Conservation (phyloP, 371 early-diverging fungal species). For the Mortierella sp. region DNA sequence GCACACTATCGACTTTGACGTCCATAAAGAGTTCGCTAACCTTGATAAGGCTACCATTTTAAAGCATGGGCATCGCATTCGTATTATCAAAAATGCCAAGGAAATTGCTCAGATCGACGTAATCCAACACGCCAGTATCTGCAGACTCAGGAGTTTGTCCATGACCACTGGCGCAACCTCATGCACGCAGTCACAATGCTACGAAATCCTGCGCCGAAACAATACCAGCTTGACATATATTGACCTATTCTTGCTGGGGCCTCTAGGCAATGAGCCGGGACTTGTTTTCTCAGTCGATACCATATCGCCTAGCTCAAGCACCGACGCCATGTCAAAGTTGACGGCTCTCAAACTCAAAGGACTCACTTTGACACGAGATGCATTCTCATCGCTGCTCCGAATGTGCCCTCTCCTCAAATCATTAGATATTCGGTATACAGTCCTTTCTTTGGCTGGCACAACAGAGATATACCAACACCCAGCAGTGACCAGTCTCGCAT, state of each 20-base stretch:
- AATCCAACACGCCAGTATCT: not conserved
- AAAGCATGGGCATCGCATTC: constrained; percentile 18
- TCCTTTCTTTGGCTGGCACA: not conserved
- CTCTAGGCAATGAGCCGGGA: not conserved
- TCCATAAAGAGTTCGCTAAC: not conserved
- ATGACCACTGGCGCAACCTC: not conserved
- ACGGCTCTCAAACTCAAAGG: constrained; percentile 2
- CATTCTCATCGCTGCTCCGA: constrained; percentile 3
- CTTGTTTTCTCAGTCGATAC: not conserved
- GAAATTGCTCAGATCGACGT: not conserved
- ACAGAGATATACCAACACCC: constrained; percentile 9
- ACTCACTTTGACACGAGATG: not conserved
- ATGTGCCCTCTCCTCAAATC: constrained; percentile 3
- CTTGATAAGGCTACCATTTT: not conserved
- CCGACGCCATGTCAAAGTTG: not conserved
- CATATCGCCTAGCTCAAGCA: not conserved
- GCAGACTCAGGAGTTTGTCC: not conserved
- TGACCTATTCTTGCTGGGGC: not conserved
- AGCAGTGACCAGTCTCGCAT: not conserved
- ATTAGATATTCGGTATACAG: not conserved
- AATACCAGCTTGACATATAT: not conserved
- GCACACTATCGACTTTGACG: constrained; percentile 19
- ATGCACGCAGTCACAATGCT: not conserved
- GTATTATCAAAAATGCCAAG: constrained; percentile 7
- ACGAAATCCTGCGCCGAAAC: constrained; percentile 13